A percentile compares a stretch with the other conserved stretches of the same genome.
These are phyloP conservation scores for Penicillium coffeae DNA, from an alignment of 495 filamentous ascomycete genomes.

Conservation along the genomic window DNA sequence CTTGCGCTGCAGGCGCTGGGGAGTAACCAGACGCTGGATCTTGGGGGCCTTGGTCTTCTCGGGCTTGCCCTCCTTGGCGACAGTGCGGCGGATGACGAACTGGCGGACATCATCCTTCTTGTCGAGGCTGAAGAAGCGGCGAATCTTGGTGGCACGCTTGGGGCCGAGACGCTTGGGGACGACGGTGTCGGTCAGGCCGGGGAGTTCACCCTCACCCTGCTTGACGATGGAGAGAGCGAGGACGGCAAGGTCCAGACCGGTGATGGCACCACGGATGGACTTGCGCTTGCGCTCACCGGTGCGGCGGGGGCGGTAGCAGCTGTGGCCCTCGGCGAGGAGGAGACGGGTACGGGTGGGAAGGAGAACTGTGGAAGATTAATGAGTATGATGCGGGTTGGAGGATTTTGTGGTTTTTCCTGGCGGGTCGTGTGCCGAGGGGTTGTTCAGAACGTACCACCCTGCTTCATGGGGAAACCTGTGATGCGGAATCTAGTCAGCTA, in stretches of 20 bases:
- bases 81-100: slow-evolving; percentile 98
- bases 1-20: slow-evolving; percentile 99
- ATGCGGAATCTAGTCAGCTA: slow-evolving; percentile 30
- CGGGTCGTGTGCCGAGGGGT: slow-evolving; percentile 7
- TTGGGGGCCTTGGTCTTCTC: slow-evolving; percentile 98
- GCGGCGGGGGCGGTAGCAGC: slow-evolving; percentile 96
- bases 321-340: slow-evolving; percentile 78
- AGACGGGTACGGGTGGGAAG: slow-evolving; percentile 96
- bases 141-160: slow-evolving; percentile 99
- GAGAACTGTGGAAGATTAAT: slow-evolving; percentile 50
- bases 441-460: slow-evolving; percentile 63
- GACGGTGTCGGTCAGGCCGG: slow-evolving; percentile 92
- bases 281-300: slow-evolving; percentile 99
- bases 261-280: slow-evolving; percentile 91
- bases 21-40: slow-evolving; percentile 98
- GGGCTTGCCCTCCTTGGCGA: slow-evolving; percentile 95
- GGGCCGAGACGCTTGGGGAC: slow-evolving; percentile 97
- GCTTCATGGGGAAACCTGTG: slow-evolving; percentile 98
- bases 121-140: slow-evolving; percentile 95
- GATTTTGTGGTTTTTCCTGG: slow-evolving; percentile 12
- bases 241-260: slow-evolving; percentile 88
- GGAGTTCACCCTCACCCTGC: slow-evolving; percentile 90
- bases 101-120: slow-evolving; percentile 99
- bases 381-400: slow-evolving; percentile 20
- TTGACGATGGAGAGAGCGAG: slow-evolving; percentile 92